phyloP scores from a whole-genome alignment of 2,329 filamentous ascomycete genomes.

The Elsinoe arachidis region DNA sequence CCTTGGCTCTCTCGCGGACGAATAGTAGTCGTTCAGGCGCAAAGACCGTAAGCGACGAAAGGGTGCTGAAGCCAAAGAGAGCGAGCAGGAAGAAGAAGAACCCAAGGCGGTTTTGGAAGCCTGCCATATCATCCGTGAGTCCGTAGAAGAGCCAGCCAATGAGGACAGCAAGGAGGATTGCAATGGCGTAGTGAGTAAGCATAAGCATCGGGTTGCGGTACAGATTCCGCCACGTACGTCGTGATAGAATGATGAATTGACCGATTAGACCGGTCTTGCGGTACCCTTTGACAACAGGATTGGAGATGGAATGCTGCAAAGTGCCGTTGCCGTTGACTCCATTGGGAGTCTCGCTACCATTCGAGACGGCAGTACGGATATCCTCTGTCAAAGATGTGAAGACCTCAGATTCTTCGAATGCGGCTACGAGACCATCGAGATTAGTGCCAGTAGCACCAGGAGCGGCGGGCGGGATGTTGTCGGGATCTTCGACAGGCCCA shows the following conservation, averaged over 20 bases:
- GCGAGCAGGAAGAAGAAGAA: conserved; percentile 97
- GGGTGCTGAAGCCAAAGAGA: conserved; percentile 90
- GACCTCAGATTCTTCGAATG: conserved; percentile 71
- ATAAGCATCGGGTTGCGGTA: conserved; percentile 97
- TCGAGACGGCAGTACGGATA: conserved; percentile 60
- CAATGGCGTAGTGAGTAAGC: conserved; percentile 96
- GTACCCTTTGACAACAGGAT: conserved; percentile 61
- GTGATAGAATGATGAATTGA: conserved; percentile 84
- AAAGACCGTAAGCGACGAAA: conserved; percentile 90
- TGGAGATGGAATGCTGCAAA: conserved; percentile 32
- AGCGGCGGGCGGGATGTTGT: conserved; percentile 52
- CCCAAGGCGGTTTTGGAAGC: conserved; percentile 94
- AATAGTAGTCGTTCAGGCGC: conserved; percentile 85
- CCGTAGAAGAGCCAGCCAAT: conserved; percentile 96
- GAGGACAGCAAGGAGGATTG: conserved; percentile 86
- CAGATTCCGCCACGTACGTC: conserved; percentile 90
- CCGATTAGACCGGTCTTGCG: conserved; percentile 67
- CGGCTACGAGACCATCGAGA: conserved; percentile 69
- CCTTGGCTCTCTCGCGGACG: conserved; percentile 86
- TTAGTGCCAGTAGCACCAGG: conserved; percentile 56
- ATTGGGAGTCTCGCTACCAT: conserved; percentile 38
- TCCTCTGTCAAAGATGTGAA: conserved; percentile 66
- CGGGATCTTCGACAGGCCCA: conserved; percentile 54
- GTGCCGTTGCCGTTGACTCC: conserved; percentile 43
- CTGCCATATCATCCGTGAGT: conserved; percentile 87